Evolutionary conservation across 139 green algal genomes (phyloP), one percentile per base, ranked within the genome.

Genomic region (Mesotaenium endlicherianum): DNA sequence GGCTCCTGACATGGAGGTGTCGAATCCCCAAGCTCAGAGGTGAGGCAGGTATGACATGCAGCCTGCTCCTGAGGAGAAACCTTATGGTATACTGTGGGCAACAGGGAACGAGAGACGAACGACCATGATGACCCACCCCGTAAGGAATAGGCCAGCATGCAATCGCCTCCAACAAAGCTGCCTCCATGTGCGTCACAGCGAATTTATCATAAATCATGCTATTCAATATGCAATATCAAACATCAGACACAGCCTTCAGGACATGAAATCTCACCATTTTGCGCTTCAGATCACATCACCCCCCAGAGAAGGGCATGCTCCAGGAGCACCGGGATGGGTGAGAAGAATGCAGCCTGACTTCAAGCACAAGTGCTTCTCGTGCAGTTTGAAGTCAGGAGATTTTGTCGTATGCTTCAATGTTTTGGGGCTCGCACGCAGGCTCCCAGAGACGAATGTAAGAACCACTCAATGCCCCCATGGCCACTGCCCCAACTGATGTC

Each of bases 341-440:
- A n/a, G 53, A 34, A 34, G 53, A 34, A 34, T 64, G 53, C 26
- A 34, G 53, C 53, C 20, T 64, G 53, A 64, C 26, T 34, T 64
- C 53, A 64, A 34, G 26, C 53, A 64, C 53, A 72, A 14, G 60
- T 47, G 43, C 6, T 72, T 47, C 8, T 14, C 60, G 11, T 72
- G 41, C 43, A 72, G 60, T 11, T 38, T 72, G 8, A 47, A 36
- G 8, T 72, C 11, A 6, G 36, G 6, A 6, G 60, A 72, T 72
- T n/a, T n/a, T n/a, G 47, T 57, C 69, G 5, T 77, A 77, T 3
- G 69, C 69, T 3, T 26, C 69, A 39, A 77, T 39, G 47, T 77
- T 77, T 5, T 77, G 69, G 20, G 69, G 36, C n/a, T 77, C 69
- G 47, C 69, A 77, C 49, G 69, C 69, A 5, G 69, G 69, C 36